A percentile compares a stretch with the other conserved stretches of the same genome.
Evolutionary conservation across 352 stramenopile genomes (phyloP).

Genomic region (Peronospora tabacina): DNA sequence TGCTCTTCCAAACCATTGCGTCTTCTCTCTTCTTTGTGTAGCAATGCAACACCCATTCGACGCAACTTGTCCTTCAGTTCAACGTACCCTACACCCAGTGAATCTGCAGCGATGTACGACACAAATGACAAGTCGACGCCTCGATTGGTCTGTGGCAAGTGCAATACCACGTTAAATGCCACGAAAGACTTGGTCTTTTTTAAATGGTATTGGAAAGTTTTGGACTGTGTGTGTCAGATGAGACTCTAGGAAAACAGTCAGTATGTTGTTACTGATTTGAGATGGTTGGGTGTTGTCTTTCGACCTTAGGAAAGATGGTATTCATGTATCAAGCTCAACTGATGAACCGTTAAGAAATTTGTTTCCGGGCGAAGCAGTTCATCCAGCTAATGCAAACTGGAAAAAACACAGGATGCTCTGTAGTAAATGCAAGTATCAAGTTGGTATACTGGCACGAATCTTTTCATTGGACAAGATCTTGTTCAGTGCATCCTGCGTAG

Average conservation of each 20-base stretch:
- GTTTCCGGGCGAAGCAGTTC: slow-evolving; percentile 34
- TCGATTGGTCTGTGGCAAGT: slow-evolving; percentile 63
- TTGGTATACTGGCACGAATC: slow-evolving; percentile 52
- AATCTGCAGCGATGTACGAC: slow-evolving; percentile 40
- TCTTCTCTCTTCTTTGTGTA: slow-evolving; percentile 1
- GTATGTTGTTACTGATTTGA: background rate
- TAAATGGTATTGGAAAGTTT: slow-evolving; percentile 59
- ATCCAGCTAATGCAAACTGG: slow-evolving; percentile 31
- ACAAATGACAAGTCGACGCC: slow-evolving; percentile 28
- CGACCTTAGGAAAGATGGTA: slow-evolving; percentile 42
- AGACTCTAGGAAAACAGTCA: no score
- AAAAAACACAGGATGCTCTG: slow-evolving; percentile 66
- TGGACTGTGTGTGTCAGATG: no score
- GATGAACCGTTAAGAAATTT: slow-evolving; percentile 55
- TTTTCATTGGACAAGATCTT: slow-evolving; percentile 65
- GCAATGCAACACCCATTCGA: background rate
- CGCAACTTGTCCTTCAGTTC: slow-evolving; percentile 38
- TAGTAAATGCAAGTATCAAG: slow-evolving; percentile 50
- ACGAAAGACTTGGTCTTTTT: slow-evolving; percentile 72
- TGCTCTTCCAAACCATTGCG: slow-evolving; percentile 9
- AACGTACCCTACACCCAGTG: slow-evolving; percentile 48
- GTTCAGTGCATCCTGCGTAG: slow-evolving; percentile 57
- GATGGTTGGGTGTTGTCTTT: background rate
- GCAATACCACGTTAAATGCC: slow-evolving; percentile 46
- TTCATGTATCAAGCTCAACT: slow-evolving; percentile 63